Conservation (phyloP, 1,284 basidiomycete species). For the Ustilago crameri region DNA sequence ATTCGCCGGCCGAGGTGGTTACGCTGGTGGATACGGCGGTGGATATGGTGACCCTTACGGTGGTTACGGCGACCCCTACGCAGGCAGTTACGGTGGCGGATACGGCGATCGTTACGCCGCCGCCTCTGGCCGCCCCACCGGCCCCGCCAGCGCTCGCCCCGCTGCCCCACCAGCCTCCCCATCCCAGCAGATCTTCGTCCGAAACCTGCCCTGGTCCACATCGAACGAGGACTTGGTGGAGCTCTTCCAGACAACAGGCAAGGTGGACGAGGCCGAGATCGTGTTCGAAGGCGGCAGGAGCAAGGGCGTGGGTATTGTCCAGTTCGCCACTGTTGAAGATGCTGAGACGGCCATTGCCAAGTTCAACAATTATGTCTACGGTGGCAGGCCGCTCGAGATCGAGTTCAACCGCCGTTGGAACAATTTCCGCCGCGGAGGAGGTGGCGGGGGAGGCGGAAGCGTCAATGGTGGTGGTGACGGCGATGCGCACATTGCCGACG, state of each 20-base stretch:
- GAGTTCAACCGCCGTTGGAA: constrained; percentile 60
- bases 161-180: constrained; percentile 74
- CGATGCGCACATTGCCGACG: constrained; percentile 21
- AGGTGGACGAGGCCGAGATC: constrained; percentile 92
- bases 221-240: constrained; percentile 99
- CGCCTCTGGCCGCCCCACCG: constrained; percentile 20
- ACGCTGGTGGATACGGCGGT: constrained; percentile 67
- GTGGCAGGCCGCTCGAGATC: constrained; percentile 58
- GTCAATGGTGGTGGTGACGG: constrained; percentile 22
- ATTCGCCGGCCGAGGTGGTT: constrained; percentile 27
- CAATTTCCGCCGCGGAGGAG: constrained; percentile 35
- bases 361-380: constrained; percentile 63
- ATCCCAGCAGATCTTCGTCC: constrained; percentile 95
- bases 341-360: constrained; percentile 86
- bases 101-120: constrained; percentile 29
- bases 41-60: constrained; percentile 33
- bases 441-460: constrained; percentile 8
- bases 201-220: constrained; percentile 97
- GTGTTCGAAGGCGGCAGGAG: constrained; percentile 88
- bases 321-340: constrained; percentile 87
- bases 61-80: constrained; percentile 67
- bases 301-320: constrained; percentile 93
- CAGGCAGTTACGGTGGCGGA: constrained; percentile 36
- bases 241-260: constrained; percentile 95
- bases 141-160: constrained; percentile 18